Conservation (phyloP, 169 alveolate species). For the Theileria annulata region DNA sequence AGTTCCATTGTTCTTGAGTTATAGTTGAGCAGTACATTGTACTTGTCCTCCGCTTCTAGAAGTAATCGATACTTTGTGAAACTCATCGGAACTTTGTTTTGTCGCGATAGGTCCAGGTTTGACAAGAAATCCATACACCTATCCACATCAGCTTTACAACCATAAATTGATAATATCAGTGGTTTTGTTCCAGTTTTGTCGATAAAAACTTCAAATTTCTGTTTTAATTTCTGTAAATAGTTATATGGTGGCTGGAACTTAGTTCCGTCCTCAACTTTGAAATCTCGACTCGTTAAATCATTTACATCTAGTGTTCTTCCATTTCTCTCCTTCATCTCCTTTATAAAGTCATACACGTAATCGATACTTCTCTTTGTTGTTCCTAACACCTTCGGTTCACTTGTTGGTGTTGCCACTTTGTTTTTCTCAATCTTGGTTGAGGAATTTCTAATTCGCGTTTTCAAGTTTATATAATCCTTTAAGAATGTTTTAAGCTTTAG, state of each 20-base stretch:
- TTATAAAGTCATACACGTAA: conserved; percentile 31
- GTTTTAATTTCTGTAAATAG: conserved; percentile 42
- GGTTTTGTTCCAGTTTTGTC: conserved; percentile 25
- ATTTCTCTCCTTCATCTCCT: conserved; percentile 37
- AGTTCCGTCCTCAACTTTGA: conserved; percentile 35
- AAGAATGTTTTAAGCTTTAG: conserved; percentile 18
- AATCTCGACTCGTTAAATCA: conserved; percentile 23
- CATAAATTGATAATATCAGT: conserved; percentile 3
- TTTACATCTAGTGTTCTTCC: conserved; percentile 27
- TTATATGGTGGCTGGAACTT: conserved; percentile 54
- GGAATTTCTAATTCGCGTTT: conserved; percentile 2
- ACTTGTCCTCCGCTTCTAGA: conserved; percentile 36
- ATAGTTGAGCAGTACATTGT: conserved; percentile 38
- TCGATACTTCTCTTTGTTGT: conserved; percentile 19
- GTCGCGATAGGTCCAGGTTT: conserved; percentile 12
- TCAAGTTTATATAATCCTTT: conserved; percentile 4
- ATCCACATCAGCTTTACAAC: neutral
- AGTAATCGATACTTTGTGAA: conserved; percentile 9
- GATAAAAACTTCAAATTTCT: conserved; percentile 39
- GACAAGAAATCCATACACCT: conserved; percentile 17
- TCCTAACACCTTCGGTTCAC: conserved; percentile 8
- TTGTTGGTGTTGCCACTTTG: conserved; percentile 1
- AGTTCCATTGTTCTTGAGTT: conserved; percentile 52
- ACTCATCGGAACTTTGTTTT: neutral
- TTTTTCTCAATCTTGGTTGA: neutral